phyloP scores from a whole-genome alignment of 2,329 filamentous ascomycete genomes.

The Phyllosticta capitalensis region DNA sequence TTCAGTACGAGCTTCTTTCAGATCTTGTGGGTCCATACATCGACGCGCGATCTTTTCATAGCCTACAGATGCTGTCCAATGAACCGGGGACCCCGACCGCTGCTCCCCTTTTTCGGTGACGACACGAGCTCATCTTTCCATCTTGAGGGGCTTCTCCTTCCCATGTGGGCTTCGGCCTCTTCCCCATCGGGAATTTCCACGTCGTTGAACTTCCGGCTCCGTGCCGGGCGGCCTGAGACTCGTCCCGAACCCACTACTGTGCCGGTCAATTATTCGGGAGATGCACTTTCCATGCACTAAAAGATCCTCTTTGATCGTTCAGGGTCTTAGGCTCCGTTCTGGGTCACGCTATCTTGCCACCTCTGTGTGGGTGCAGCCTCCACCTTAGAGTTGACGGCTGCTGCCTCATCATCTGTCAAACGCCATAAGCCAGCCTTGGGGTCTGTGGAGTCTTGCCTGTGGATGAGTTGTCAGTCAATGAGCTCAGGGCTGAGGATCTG shows the following conservation, averaged over 20 bases:
- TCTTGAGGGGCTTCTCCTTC: not conserved
- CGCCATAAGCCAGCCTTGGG: not conserved
- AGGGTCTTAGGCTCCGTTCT: not conserved
- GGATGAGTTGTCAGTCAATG: not conserved
- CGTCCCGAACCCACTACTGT: not conserved
- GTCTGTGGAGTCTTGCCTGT: not conserved
- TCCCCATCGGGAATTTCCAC: not conserved
- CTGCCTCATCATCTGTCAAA: not conserved
- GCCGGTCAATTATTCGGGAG: not conserved
- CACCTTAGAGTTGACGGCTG: not conserved
- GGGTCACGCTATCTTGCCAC: not conserved
- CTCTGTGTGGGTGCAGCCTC: not conserved
- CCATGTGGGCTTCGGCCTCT: not conserved
- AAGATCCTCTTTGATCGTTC: not conserved
- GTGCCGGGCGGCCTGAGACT: not conserved
- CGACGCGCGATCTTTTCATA: not conserved
- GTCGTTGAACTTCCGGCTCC: not conserved
- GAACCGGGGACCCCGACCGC: not conserved
- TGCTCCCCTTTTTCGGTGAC: not conserved
- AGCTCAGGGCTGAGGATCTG: not conserved
- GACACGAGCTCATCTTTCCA: not conserved
- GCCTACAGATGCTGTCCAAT: not conserved
- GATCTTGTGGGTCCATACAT: not conserved
- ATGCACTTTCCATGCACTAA: not conserved
- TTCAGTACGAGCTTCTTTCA: not conserved